phyloP scores from a whole-genome alignment of 1,284 basidiomycete genomes.

The Microbotryum lychnidis-dioicae region DNA sequence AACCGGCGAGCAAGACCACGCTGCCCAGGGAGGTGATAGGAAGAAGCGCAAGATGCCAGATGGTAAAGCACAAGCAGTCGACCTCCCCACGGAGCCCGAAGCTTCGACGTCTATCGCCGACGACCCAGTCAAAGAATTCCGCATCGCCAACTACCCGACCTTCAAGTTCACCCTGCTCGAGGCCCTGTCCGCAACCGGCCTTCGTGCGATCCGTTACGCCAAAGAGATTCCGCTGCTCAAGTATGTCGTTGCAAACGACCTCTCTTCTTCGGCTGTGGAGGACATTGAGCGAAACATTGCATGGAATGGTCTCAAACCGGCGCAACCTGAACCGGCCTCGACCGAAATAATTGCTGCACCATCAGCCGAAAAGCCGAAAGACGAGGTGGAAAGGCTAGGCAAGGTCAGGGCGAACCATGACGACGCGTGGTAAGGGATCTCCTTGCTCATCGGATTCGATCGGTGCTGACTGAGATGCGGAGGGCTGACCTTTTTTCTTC shows the following conservation, averaged over 20 bases:
- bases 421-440: conserved; percentile 68
- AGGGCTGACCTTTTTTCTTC: background rate
- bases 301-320: conserved; percentile 68
- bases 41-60: conserved; percentile 30
- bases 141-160: conserved; percentile 36
- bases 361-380: conserved; percentile 21
- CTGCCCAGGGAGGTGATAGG: conserved; percentile 16
- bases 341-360: conserved; percentile 1
- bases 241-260: conserved; percentile 87
- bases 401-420: conserved; percentile 77
- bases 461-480: background rate
- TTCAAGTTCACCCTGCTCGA: conserved; percentile 79
- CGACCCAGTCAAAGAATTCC: background rate
- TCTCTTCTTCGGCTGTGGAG: conserved; percentile 71
- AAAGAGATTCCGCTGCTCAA: conserved; percentile 92
- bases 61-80: background rate
- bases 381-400: conserved; percentile 40
- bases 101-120: background rate
- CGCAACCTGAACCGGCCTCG: background rate
- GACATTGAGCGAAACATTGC: conserved; percentile 83
- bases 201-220: conserved; percentile 93
- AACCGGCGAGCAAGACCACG: conserved; percentile 8
- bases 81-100: background rate
- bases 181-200: conserved; percentile 87
- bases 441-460: background rate